Evolutionary conservation across 2,329 filamentous ascomycete genomes (phyloP), one percentile per base, ranked within the genome.

Genomic region (Ophiostoma montium): DNA sequence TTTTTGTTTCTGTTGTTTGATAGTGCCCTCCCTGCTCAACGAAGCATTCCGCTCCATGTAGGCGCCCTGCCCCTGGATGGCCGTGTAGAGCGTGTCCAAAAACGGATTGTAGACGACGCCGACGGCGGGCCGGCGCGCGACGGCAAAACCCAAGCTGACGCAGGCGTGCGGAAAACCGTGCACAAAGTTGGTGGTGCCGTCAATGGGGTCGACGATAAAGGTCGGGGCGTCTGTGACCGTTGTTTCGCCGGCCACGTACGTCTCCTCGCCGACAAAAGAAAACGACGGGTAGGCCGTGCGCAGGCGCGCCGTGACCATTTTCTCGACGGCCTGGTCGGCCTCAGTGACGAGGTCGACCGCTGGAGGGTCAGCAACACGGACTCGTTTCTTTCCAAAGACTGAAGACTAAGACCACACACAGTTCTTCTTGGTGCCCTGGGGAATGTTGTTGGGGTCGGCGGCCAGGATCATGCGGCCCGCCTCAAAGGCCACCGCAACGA

Each of bases 101-200:
- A 82, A 87, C 0, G 85, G 85, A 65, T 89, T 89, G 68, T 86
- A 89, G 53, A 90, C 79, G 51, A 90, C 79, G 53, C 85, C 85
- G 41, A 89, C 71, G 48, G 70, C 69, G 19, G 85, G 83, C 11
- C 61, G 59, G 54, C 74, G 74, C 58, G 74, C 65, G 53, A 87
- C 65, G 39, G 81, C 74, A 50, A 90, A 72, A 42, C 84, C 85
- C 32, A 90, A 77, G 11, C 82, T 86, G 65, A 89, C 81, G 66
- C 80, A 85, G 53, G 85, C 83, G 58, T 78, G 74, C 5, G 83
- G 82, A 65, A 86, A 82, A 18, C 74, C 75, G 65, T 89, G 85
- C 43, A 89, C 75, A 60, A 90, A 88, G 70, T 89, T 89, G 46
- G 82, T 86, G 7, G 78, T 88, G 59, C 83, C 85, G 65, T 90